Percentiles rank a stretch among this genome's conserved stretches.
Conservation (phyloP, 805 yeast species). For the Candida golubevii region DNA sequence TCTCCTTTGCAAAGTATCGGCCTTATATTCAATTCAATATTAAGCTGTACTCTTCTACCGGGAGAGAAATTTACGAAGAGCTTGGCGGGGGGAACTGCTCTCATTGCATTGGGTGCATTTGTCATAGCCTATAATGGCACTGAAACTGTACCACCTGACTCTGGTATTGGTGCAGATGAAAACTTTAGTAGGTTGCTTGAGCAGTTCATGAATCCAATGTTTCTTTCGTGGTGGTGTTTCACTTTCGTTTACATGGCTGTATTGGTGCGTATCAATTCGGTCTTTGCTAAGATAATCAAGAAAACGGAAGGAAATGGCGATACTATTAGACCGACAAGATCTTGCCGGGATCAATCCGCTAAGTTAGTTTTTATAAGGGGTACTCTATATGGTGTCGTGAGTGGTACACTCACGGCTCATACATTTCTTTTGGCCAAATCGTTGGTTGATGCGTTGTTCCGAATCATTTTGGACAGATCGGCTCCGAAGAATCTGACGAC, state of each 20-base stretch:
- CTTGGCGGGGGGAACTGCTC: slow-evolving; percentile 59
- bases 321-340: slow-evolving; percentile 6
- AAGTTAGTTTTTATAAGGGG: slow-evolving; percentile 46
- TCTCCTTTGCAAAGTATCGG: slow-evolving; percentile 86
- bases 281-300: slow-evolving; percentile 15
- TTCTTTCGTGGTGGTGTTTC: slow-evolving; percentile 53
- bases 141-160: slow-evolving; percentile 18
- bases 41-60: slow-evolving; percentile 59
- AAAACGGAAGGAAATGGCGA: slow-evolving; percentile 3
- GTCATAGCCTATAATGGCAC: slow-evolving; percentile 72
- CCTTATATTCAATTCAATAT: slow-evolving; percentile 76
- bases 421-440: slow-evolving; percentile 83
- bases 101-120: slow-evolving; percentile 71
- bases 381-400: slow-evolving; percentile 56
- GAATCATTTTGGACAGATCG: slow-evolving; percentile 30
- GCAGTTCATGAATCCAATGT: slow-evolving; percentile 37
- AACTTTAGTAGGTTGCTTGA: slow-evolving; percentile 38
- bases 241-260: slow-evolving; percentile 29
- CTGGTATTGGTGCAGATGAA: slow-evolving; percentile 23
- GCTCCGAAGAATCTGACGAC: slow-evolving; percentile 26
- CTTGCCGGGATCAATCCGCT: slow-evolving; percentile 13
- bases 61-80: slow-evolving; percentile 60
- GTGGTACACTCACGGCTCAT: slow-evolving; percentile 82
- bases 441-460: slow-evolving; percentile 62
- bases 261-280: slow-evolving; percentile 23